Conservation (phyloP, 257 asterid genomes). For the Nicotiana tabacum region DNA sequence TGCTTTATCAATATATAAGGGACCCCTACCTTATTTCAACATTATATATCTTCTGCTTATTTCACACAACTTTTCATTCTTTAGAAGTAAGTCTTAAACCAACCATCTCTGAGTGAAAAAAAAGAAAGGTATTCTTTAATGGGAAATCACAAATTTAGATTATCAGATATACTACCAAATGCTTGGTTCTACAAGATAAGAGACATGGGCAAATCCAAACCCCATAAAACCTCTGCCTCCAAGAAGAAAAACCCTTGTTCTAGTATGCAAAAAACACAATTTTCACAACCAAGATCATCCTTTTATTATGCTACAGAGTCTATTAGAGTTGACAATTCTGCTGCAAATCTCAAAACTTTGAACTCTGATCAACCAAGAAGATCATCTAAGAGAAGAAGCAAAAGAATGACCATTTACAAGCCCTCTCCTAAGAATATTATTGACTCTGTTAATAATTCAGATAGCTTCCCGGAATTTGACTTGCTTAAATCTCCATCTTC, state of each 20-base stretch:
- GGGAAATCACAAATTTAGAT: constrained; percentile 76
- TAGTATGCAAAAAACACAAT: constrained; percentile 16
- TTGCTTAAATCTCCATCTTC: constrained; percentile 36
- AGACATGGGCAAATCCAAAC: constrained; percentile 66
- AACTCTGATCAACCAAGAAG: constrained; percentile 42
- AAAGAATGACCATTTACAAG: constrained; percentile 59
- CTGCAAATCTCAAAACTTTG: constrained; percentile 13
- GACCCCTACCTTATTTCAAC: no score
- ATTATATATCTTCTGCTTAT: neutral
- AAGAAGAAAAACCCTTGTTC: constrained; percentile 30
- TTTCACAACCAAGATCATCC: constrained; percentile 40
- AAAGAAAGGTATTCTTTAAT: constrained; percentile 18
- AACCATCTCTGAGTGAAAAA: neutral
- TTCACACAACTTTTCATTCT: neutral
- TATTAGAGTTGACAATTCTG: constrained; percentile 15
- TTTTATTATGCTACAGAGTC: constrained; percentile 39
- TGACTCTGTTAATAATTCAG: neutral
- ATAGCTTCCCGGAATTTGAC: constrained; percentile 30
- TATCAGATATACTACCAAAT: constrained; percentile 84
- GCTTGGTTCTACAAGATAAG: constrained; percentile 94
- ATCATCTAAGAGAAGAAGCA: constrained; percentile 43
- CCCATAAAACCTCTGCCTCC: constrained; percentile 21
- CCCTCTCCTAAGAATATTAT: constrained; percentile 49
- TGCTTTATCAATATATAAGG: neutral
- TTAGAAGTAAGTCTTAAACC: constrained; percentile 2